Percentiles rank a stretch among this genome's conserved stretches.
Conservation (phyloP, 495 filamentous ascomycete genomes). For the Tetracladium setigerum region DNA sequence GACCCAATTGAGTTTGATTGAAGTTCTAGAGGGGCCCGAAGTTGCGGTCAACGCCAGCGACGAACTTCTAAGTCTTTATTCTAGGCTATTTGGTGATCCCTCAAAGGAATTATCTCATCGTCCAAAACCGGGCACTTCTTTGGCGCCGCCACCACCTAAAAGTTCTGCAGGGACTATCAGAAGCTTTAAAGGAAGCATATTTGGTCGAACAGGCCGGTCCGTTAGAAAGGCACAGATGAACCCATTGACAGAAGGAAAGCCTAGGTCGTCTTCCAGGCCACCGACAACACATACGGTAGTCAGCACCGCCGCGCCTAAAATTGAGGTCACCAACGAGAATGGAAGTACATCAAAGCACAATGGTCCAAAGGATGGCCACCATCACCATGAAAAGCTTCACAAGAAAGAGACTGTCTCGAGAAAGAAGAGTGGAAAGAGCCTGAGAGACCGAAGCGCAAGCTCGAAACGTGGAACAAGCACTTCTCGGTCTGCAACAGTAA, state of each 20-base stretch:
- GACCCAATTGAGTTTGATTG: conserved; percentile 80
- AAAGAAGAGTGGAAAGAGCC: conserved; percentile 2
- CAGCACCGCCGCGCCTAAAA: conserved; percentile 33
- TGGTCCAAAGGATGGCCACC: conserved; percentile 9
- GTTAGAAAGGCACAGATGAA: conserved; percentile 30
- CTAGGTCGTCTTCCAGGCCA: conserved; percentile 28
- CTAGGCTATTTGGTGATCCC: conserved; percentile 60
- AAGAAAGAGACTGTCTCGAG: conserved; percentile 30
- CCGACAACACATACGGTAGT: conserved; percentile 36
- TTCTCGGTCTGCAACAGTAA: conserved; percentile 15
- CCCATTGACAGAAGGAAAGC: conserved; percentile 25
- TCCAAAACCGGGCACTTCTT: conserved; percentile 11
- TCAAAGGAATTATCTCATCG: conserved; percentile 16
- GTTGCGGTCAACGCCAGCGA: conserved; percentile 77
- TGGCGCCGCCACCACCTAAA: conserved; percentile 44
- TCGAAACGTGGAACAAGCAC: background rate
- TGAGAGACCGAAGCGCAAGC: conserved; percentile 15
- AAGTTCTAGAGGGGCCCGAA: conserved; percentile 72
- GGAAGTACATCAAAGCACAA: conserved; percentile 7
- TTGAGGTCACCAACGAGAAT: conserved; percentile 42
- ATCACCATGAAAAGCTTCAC: conserved; percentile 33
- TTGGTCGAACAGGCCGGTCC: conserved; percentile 39
- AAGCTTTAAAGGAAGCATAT: conserved; percentile 68
- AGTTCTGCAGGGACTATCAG: conserved; percentile 64
- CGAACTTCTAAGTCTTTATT: conserved; percentile 76